These are phyloP conservation scores for Lasiodiplodia theobromae DNA, from an alignment of 2,329 filamentous ascomycete genomes.

Conservation along the genomic window DNA sequence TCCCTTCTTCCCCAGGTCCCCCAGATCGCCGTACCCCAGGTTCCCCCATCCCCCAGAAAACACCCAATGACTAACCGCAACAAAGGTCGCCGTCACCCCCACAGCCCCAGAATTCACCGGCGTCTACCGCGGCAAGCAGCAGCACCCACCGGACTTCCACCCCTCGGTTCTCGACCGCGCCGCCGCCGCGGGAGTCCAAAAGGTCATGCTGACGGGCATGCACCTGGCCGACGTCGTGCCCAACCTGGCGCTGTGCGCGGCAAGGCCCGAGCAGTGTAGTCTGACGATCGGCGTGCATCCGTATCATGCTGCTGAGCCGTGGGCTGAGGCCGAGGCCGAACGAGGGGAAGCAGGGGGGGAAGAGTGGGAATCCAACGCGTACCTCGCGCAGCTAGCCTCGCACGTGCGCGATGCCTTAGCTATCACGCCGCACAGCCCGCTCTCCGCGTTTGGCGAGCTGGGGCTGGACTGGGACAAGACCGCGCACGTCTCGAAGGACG, in stretches of 20 bases:
- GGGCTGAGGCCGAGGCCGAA: too few relatives aligned
- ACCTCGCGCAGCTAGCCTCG: too few relatives aligned
- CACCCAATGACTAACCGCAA: too few relatives aligned
- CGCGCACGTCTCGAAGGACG: conserved; percentile 51
- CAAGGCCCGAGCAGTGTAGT: conserved; percentile 39
- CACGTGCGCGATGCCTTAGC: conserved; percentile 35
- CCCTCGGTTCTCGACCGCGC: conserved; percentile 51
- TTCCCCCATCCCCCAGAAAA: too few relatives aligned
- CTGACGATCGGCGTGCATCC: conserved; percentile 60
- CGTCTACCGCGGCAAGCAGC: conserved; percentile 58
- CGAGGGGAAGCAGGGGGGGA: too few relatives aligned
- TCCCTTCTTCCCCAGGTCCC: neutral
- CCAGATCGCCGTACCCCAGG: too few relatives aligned
- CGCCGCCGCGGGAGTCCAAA: conserved; percentile 50
- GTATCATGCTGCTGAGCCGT: conserved; percentile 54
- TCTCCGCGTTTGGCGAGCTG: conserved; percentile 59
- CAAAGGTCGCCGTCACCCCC: conserved; percentile 42
- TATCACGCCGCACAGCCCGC: too few relatives aligned
- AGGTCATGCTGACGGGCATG: conserved; percentile 48
- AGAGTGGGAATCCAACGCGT: too few relatives aligned
- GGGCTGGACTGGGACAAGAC: conserved; percentile 60
- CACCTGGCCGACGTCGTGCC: conserved; percentile 51
- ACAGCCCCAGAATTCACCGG: conserved; percentile 56
- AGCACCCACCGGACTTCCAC: conserved; percentile 55
- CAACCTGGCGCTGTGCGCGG: conserved; percentile 37